Percentiles rank a stretch among this genome's conserved stretches.
Conservation (phyloP, 176 grass and related monocot species). For the Musa schizocarpa region DNA sequence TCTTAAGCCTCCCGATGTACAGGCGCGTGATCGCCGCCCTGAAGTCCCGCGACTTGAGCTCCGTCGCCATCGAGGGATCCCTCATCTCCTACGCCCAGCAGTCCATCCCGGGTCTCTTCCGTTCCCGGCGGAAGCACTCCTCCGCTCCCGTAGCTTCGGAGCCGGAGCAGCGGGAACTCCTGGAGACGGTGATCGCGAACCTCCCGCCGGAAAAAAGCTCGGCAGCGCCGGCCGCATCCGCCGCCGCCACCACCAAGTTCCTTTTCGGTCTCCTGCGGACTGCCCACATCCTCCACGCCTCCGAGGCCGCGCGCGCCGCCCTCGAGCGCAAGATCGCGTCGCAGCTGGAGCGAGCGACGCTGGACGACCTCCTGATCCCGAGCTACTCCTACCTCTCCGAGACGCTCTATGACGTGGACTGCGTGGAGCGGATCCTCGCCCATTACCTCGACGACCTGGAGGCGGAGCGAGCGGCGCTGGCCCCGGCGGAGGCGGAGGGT, state of each 20-base stretch:
- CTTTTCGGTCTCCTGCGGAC: slow-evolving; percentile 69
- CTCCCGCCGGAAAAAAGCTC: slow-evolving; percentile 38
- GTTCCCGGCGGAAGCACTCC: slow-evolving; percentile 48
- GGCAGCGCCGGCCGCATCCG: slow-evolving; percentile 27
- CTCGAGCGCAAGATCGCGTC: slow-evolving; percentile 68
- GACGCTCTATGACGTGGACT: slow-evolving; percentile 83
- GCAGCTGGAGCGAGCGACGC: slow-evolving; percentile 49
- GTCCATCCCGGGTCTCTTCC: slow-evolving; percentile 71
- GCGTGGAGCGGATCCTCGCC: slow-evolving; percentile 57
- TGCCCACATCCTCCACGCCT: slow-evolving; percentile 54
- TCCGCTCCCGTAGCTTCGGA: slow-evolving; percentile 56
- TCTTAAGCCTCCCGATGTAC: slow-evolving; percentile 64
- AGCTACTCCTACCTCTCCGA: slow-evolving; percentile 59
- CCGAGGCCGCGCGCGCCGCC: slow-evolving; percentile 23
- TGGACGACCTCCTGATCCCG: slow-evolving; percentile 79
- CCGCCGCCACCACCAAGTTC: slow-evolving; percentile 51
- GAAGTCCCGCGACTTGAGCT: slow-evolving; percentile 29
- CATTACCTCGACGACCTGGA: slow-evolving; percentile 38
- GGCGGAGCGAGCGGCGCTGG: neutral
- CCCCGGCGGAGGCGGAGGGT: slow-evolving; percentile 5
- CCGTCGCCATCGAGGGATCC: slow-evolving; percentile 57
- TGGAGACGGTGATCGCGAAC: slow-evolving; percentile 66
- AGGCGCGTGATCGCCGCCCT: slow-evolving; percentile 73
- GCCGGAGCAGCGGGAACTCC: slow-evolving; percentile 62
- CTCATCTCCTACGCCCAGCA: slow-evolving; percentile 66